These are phyloP conservation scores for Suhomyces prunicola DNA, from an alignment of 805 yeast species.

Conservation along the genomic window DNA sequence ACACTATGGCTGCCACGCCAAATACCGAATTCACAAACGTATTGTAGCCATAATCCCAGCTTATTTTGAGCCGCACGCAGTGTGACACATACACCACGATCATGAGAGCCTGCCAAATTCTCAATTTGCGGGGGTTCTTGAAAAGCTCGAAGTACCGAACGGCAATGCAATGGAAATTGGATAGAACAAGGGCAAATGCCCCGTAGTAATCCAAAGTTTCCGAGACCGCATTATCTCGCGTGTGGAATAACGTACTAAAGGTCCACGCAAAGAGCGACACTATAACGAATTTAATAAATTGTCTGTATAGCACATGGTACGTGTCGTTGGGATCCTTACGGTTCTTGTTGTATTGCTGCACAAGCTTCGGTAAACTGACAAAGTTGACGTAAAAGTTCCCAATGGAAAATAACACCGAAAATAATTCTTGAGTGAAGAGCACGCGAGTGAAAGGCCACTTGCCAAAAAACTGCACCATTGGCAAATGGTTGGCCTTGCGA, in stretches of 20 bases:
- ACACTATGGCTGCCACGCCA: slow-evolving; percentile 26
- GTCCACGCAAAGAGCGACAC: slow-evolving; percentile 37
- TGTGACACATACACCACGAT: slow-evolving; percentile 23
- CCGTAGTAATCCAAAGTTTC: slow-evolving; percentile 43
- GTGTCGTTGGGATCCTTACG: slow-evolving; percentile 10
- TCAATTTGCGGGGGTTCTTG: slow-evolving; percentile 10
- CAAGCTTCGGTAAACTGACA: slow-evolving; percentile 24
- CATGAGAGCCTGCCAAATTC: slow-evolving; percentile 17
- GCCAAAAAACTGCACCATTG: slow-evolving; percentile 40
- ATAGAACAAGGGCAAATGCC: slow-evolving; percentile 35
- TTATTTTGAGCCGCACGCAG: slow-evolving; percentile 19
- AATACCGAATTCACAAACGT: slow-evolving; percentile 27
- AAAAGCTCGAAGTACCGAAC: slow-evolving; percentile 31
- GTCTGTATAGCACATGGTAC: slow-evolving; percentile 24
- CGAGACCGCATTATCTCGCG: slow-evolving; percentile 33
- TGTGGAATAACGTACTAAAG: slow-evolving; percentile 37
- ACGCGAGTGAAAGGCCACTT: slow-evolving; percentile 43
- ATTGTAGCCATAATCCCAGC: slow-evolving; percentile 43
- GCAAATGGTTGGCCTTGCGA: slow-evolving; percentile 16
- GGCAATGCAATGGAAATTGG: slow-evolving; percentile 33
- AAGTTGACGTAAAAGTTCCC: slow-evolving; percentile 37
- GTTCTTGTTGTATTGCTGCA: slow-evolving; percentile 22
- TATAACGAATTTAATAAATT: slow-evolving; percentile 26
- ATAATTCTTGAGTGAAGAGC: slow-evolving; percentile 35
- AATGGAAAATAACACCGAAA: slow-evolving; percentile 32